Evolutionary conservation across 768 basidiomycete species (phyloP), one percentile per base, ranked within the genome.

Genomic region (Tulasnella calospora): DNA sequence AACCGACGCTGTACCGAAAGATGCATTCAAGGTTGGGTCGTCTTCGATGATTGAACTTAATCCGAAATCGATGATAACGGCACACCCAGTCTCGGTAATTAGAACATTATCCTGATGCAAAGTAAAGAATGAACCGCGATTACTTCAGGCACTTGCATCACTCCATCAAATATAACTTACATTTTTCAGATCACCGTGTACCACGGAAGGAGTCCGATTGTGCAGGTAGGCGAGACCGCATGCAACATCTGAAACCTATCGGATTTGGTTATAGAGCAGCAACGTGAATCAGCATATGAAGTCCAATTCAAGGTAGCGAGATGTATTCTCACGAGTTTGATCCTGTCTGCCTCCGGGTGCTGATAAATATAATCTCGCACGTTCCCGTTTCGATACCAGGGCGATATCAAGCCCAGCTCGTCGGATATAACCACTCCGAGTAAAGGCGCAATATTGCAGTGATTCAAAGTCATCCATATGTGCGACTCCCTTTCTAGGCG

Each of bases 1-100:
- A 3, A 71, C 4, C 21, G 71, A 71, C 15, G 9, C 10, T 44
- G 71, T 3, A 23, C 15, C n/a, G n/a, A 57, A 57, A 10, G 55
- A 57, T 9, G 55, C 23, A 9, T 13, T 9, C 12, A 57, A 57
- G 1, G 55, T 27, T 30, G 55, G 55, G 17, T 57, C 55, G 55
- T 30, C 27, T 36, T 73, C 40, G 8, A 41, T 40, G 41, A 73
- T 30, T 73, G 35, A 33, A 30, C 70, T 73, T n/a, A 78, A 40
- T 23, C 77, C 77, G 74, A 78, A 78, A 30, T 78, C 77, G 70
- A 40, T 46, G 27, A 78, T 71, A 4, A 33, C 36, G 21, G 77
- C 44, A 47, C 21, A 15, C 27, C 73, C 73, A 1, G 38, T 36
- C 36, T 19, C 38, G 77, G 76, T 38, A 10, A 78, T 71, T 33